Conservation (phyloP, 192 early-diverging fungal genomes). For the Phycomyces nitens region DNA sequence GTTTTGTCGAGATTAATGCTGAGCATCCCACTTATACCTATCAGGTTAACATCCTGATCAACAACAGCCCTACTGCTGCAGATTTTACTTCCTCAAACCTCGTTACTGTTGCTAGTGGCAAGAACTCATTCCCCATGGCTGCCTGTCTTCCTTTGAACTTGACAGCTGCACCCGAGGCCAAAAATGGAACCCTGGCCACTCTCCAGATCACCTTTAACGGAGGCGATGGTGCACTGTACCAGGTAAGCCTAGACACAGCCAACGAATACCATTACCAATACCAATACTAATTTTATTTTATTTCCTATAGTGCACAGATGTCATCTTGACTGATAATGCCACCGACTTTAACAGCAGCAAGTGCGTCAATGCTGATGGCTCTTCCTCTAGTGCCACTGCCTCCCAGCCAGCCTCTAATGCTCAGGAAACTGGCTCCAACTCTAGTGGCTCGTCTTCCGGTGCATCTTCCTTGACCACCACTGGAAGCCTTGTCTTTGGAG, state of each 20-base stretch:
- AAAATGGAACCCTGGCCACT: constrained; percentile 47
- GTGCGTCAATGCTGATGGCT: constrained; percentile 25
- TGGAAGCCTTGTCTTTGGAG: background rate
- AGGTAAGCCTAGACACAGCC: no score
- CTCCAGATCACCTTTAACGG: constrained; percentile 52
- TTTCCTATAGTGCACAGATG: constrained; percentile 30
- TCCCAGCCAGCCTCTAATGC: background rate
- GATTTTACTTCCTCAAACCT: constrained; percentile 34
- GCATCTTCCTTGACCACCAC: background rate
- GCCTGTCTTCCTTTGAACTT: constrained; percentile 42
- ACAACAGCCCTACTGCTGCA: constrained; percentile 38
- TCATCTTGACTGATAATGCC: constrained; percentile 9
- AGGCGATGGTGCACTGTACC: constrained; percentile 49
- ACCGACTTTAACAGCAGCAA: constrained; percentile 15
- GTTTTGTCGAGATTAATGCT: constrained; percentile 44
- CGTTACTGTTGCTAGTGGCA: constrained; percentile 13
- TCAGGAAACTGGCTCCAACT: background rate
- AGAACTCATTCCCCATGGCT: constrained; percentile 31
- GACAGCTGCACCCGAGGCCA: constrained; percentile 26
- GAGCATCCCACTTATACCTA: constrained; percentile 38
- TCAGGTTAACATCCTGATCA: constrained; percentile 37
- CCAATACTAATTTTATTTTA: no score
- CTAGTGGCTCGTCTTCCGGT: background rate
- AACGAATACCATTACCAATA: no score
- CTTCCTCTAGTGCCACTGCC: background rate